Percentiles rank a stretch among this genome's conserved stretches.
phyloP scores from a whole-genome alignment of 371 early-diverging fungal species.

The Mucor racemosus region DNA sequence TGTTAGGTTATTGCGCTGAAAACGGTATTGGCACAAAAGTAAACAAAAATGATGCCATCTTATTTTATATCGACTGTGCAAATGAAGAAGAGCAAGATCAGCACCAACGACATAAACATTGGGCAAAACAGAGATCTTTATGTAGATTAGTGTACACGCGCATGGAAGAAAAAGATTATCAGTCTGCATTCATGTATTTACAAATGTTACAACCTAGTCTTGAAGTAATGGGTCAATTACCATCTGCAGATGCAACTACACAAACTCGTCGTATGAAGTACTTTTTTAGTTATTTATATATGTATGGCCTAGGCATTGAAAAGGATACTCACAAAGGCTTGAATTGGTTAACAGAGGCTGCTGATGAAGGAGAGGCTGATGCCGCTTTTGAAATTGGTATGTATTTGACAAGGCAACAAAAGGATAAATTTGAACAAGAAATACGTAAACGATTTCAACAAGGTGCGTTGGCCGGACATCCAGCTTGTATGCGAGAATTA shows the following conservation, averaged over 20 bases:
- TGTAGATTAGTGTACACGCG: slow-evolving; percentile 30
- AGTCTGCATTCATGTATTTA: slow-evolving; percentile 18
- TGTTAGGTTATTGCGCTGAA: slow-evolving; percentile 29
- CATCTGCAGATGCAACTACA: slow-evolving; percentile 29
- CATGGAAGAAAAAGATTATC: slow-evolving; percentile 22
- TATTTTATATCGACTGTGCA: slow-evolving; percentile 2
- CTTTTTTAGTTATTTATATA: slow-evolving; percentile 28
- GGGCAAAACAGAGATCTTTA: slow-evolving; percentile 36
- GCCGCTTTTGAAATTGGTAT: slow-evolving; percentile 30
- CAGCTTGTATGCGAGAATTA: slow-evolving; percentile 31
- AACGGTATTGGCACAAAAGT: slow-evolving; percentile 39
- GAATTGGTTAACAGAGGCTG: slow-evolving; percentile 20
- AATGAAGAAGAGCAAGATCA: not conserved
- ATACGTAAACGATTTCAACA: slow-evolving; percentile 13
- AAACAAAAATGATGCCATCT: slow-evolving; percentile 22
- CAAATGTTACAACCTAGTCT: slow-evolving; percentile 10
- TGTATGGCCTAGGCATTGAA: slow-evolving; percentile 13
- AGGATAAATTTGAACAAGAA: slow-evolving; percentile 11
- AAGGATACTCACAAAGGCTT: slow-evolving; percentile 8
- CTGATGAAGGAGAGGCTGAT: slow-evolving; percentile 27
- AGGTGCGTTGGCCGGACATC: slow-evolving; percentile 18
- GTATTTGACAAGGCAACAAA: slow-evolving; percentile 5
- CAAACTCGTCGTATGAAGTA: slow-evolving; percentile 44
- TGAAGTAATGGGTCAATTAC: slow-evolving; percentile 29
- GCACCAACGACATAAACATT: slow-evolving; percentile 13